Conservation (phyloP, 768 basidiomycete species). For the Coprinopsis sp. region DNA sequence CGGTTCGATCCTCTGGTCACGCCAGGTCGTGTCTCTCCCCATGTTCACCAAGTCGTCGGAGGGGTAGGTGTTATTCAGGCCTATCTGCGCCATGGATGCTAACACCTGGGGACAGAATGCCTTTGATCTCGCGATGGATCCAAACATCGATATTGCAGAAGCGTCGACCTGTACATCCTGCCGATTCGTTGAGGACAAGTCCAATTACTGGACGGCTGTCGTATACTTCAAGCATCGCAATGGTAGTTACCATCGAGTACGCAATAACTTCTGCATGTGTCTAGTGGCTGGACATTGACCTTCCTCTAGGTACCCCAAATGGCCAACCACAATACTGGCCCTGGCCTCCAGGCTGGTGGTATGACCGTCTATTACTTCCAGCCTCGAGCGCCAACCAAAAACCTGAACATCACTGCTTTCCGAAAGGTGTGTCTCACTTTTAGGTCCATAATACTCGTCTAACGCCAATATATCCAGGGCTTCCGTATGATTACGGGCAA, state of each 20-base stretch:
- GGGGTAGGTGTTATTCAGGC: slow-evolving; percentile 6
- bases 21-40: slow-evolving; percentile 2
- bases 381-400: slow-evolving; percentile 8
- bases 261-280: no score
- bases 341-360: slow-evolving; percentile 9
- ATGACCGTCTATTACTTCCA: slow-evolving; percentile 13
- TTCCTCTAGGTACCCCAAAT: slow-evolving; percentile 13
- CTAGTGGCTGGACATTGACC: no score
- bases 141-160: slow-evolving; percentile 7
- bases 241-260: slow-evolving; percentile 12
- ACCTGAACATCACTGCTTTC: slow-evolving; percentile 8
- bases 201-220: slow-evolving; percentile 14
- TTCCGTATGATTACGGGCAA: slow-evolving; percentile 11
- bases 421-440: not conserved
- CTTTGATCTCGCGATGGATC: slow-evolving; percentile 12
- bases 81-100: not conserved
- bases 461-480: no score
- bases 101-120: not conserved
- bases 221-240: slow-evolving; percentile 12
- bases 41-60: slow-evolving; percentile 6
- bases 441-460: no score
- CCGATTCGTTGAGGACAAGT: slow-evolving; percentile 13
- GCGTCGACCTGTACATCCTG: slow-evolving; percentile 12
- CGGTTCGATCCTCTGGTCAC: slow-evolving; percentile 2
- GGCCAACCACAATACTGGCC: slow-evolving; percentile 11